Evolutionary conservation across 768 basidiomycete genomes (phyloP).

Genomic region (Lentinus brumalis): DNA sequence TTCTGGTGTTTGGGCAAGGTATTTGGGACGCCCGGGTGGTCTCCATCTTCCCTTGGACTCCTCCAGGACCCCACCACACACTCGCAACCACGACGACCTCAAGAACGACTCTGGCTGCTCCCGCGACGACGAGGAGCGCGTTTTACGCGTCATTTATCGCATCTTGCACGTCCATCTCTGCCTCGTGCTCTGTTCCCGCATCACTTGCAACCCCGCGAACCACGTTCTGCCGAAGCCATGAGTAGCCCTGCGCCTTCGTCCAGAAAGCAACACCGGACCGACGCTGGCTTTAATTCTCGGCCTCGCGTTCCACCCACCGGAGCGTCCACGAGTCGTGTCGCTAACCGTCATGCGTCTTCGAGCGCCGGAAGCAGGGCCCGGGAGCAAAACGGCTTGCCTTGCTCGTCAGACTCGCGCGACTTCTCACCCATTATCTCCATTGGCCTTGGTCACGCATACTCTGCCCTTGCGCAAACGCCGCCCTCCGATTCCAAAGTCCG

Average conservation of each 20-base stretch:
- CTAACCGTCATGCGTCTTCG: slow-evolving; percentile 7
- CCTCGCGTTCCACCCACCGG: slow-evolving; percentile 16
- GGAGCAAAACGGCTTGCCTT: slow-evolving; percentile 6
- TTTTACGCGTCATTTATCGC: slow-evolving; percentile 17
- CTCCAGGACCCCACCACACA: slow-evolving; percentile 8
- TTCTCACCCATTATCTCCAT: slow-evolving; percentile 17
- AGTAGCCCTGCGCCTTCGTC: slow-evolving; percentile 21
- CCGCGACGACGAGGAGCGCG: slow-evolving; percentile 14
- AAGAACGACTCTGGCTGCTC: slow-evolving; percentile 8
- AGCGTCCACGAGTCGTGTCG: slow-evolving; percentile 12
- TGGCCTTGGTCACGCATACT: slow-evolving; percentile 14
- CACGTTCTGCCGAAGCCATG: slow-evolving; percentile 26
- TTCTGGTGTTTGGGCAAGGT: slow-evolving; percentile 18
- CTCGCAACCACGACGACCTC: slow-evolving; percentile 14
- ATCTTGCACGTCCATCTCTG: slow-evolving; percentile 11
- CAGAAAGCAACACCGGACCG: slow-evolving; percentile 17
- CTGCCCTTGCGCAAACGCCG: slow-evolving; percentile 12
- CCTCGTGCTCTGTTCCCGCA: slow-evolving; percentile 25
- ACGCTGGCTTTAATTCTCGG: slow-evolving; percentile 11
- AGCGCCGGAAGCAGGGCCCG: slow-evolving; percentile 17
- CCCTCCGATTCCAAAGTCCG: slow-evolving; percentile 21
- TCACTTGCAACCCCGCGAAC: slow-evolving; percentile 28
- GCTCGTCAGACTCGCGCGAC: slow-evolving; percentile 15
- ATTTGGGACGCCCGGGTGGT: neutral
- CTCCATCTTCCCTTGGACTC: neutral